Conservation (phyloP, 192 early-diverging fungal species). For the Diversispora eburnea region DNA sequence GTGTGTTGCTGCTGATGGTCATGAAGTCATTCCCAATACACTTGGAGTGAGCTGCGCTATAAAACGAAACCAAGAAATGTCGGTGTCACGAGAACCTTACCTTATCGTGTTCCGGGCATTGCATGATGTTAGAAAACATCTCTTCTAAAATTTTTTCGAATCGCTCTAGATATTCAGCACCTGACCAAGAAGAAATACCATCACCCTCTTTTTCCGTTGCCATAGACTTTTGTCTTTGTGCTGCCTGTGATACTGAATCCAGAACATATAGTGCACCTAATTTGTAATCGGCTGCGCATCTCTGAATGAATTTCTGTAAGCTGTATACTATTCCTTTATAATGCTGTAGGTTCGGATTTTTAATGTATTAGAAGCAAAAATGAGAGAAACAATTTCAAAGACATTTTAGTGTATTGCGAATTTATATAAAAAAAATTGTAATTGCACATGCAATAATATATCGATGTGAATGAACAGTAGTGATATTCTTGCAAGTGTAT, state of each 20-base stretch:
- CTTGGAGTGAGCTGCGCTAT: too few species aligned
- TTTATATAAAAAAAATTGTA: background rate
- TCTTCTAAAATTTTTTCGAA: constrained; percentile 44
- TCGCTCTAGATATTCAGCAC: constrained; percentile 40
- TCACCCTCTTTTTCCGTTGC: constrained; percentile 32
- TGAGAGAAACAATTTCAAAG: background rate
- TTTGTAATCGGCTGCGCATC: constrained; percentile 51
- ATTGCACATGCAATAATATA: too few species aligned
- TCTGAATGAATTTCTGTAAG: constrained; percentile 51
- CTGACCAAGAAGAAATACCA: constrained; percentile 25
- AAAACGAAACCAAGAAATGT: background rate
- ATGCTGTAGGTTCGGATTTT: constrained; percentile 36
- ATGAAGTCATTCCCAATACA: too few species aligned
- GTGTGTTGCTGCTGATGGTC: too few species aligned
- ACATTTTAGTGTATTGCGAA: constrained; percentile 1
- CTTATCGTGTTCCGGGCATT: constrained; percentile 44
- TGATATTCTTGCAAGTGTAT: too few species aligned
- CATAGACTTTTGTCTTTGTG: constrained; percentile 36
- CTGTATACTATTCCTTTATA: constrained; percentile 50
- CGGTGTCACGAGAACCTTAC: constrained; percentile 30
- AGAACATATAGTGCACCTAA: constrained; percentile 59
- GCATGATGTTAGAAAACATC: constrained; percentile 40
- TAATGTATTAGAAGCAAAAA: background rate
- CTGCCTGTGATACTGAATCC: constrained; percentile 52
- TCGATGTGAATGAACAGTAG: too few species aligned